phyloP scores from a whole-genome alignment of 108 stramenopile genomes.

The Stephanodiscus minutulus region DNA sequence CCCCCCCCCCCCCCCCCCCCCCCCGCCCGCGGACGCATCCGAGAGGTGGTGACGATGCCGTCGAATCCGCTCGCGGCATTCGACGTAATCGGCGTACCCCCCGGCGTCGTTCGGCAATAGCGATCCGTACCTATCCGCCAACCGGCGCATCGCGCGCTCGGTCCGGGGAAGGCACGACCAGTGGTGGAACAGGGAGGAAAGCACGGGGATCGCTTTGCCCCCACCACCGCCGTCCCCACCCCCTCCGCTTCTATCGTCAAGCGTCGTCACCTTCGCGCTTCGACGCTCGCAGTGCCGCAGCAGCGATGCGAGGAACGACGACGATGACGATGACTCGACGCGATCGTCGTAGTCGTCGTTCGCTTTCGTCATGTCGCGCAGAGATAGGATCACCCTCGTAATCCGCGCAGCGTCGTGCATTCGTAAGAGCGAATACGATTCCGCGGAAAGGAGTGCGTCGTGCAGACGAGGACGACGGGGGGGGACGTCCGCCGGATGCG shows the following conservation, averaged over 20 bases:
- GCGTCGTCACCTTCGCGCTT: too few species aligned
- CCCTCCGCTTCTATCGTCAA: too few species aligned
- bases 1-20: too few species aligned
- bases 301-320: too few species aligned
- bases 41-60: neutral
- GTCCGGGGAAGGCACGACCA: conserved; percentile 28
- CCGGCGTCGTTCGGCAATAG: conserved; percentile 27
- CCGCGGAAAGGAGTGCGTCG: conserved; percentile 22
- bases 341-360: neutral
- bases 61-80: too few species aligned
- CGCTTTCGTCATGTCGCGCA: conserved; percentile 23
- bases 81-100: conserved; percentile 14
- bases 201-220: conserved; percentile 11
- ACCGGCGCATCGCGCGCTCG: conserved; percentile 30
- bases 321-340: neutral
- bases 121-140: conserved; percentile 18
- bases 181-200: conserved; percentile 37
- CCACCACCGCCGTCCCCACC: neutral
- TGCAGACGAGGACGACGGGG: too few species aligned
- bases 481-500: too few species aligned
- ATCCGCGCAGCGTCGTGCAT: conserved; percentile 42
- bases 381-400: conserved; percentile 25
- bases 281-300: neutral
- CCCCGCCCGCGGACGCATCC: too few species aligned
- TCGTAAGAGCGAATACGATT: conserved; percentile 38